phyloP scores from a whole-genome alignment of 495 filamentous ascomycete species.

The Diplogelasinospora grovesii region DNA sequence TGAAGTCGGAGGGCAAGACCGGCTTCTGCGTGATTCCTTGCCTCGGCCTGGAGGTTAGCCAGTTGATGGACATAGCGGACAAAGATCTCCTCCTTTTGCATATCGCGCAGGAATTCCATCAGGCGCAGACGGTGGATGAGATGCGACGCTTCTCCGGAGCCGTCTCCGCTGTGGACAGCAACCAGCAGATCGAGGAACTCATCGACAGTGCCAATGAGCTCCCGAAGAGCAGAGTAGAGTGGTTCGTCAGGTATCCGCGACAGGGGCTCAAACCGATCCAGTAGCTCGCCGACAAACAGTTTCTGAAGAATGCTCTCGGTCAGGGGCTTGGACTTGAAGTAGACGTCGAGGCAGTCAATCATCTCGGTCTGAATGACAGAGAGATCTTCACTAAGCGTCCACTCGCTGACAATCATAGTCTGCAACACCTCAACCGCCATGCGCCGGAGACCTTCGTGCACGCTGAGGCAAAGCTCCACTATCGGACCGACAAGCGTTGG shows the following conservation, averaged over 20 bases:
- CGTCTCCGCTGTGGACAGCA: conserved; percentile 80
- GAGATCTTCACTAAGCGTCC: conserved; percentile 91
- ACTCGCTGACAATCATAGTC: conserved; percentile 97
- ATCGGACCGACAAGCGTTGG: conserved; percentile 85
- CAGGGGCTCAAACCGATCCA: conserved; percentile 71
- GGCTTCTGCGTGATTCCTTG: conserved; percentile 80
- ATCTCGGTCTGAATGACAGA: conserved; percentile 92
- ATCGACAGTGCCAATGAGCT: conserved; percentile 75
- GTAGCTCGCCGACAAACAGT: conserved; percentile 80
- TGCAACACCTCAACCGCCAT: conserved; percentile 91
- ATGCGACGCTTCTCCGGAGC: conserved; percentile 66
- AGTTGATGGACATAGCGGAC: conserved; percentile 95
- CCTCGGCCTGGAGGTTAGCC: conserved; percentile 65
- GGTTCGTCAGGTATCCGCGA: conserved; percentile 60
- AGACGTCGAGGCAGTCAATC: conserved; percentile 87
- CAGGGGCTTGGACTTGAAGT: conserved; percentile 83
- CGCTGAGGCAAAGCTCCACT: conserved; percentile 88
- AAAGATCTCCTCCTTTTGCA: conserved; percentile 96
- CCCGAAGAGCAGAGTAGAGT: conserved; percentile 67
- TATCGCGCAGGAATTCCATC: conserved; percentile 95
- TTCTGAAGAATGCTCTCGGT: conserved; percentile 88
- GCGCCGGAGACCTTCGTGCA: conserved; percentile 82
- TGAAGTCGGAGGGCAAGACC: conserved; percentile 86
- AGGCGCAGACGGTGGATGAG: conserved; percentile 81
- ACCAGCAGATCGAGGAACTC: conserved; percentile 87